A percentile compares a stretch with the other conserved stretches of the same genome.
These are phyloP conservation scores for Sonneratia alba DNA, from an alignment of 345 rosid species.

Conservation along the genomic window DNA sequence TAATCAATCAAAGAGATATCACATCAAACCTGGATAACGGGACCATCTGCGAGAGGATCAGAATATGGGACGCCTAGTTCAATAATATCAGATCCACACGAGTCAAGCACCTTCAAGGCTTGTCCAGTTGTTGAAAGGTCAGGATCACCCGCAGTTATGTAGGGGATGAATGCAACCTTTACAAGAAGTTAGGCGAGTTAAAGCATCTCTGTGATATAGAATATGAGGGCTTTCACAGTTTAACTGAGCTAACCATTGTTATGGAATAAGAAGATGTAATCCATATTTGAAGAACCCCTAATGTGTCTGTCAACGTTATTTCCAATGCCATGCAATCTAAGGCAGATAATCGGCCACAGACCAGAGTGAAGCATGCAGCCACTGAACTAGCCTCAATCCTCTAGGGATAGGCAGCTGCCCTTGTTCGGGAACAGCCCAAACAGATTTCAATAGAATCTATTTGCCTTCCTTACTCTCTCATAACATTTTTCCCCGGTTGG, in stretches of 20 bases:
- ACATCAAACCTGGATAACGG: conserved; percentile 70
- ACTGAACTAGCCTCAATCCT: background rate
- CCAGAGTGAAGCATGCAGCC: background rate
- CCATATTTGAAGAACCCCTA: background rate
- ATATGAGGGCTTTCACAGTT: background rate
- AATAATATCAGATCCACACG: conserved; percentile 76
- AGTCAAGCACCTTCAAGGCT: conserved; percentile 69
- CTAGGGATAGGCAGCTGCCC: background rate
- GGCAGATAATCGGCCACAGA: background rate
- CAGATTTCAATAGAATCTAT: background rate
- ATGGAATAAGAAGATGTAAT: background rate
- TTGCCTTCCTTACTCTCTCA: background rate
- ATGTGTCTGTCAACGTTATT: background rate
- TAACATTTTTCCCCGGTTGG: background rate
- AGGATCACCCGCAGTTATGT: conserved; percentile 96
- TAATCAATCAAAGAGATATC: background rate
- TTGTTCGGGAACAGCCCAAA: background rate
- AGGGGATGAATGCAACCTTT: conserved; percentile 82
- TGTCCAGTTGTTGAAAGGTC: conserved; percentile 88
- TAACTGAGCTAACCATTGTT: background rate
- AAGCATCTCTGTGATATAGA: background rate
- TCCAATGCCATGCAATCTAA: background rate
- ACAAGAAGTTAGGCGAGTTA: background rate
- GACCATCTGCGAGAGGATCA: conserved; percentile 92
- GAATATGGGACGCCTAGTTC: conserved; percentile 85